Conservation (phyloP, 805 yeast genomes). For the Wickerhamiella australiensis region DNA sequence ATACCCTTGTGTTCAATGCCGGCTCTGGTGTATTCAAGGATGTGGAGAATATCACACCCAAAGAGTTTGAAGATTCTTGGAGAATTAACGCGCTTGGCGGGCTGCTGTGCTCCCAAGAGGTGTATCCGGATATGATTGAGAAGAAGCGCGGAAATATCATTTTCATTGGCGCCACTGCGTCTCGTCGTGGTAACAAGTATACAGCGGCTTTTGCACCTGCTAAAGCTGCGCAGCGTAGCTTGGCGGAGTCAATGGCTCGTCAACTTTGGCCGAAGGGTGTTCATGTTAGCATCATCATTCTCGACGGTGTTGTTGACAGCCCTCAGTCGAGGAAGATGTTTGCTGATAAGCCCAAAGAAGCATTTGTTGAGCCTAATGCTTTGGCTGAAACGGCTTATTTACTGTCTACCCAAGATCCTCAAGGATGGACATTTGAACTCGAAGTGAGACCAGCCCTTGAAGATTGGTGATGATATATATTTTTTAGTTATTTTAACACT, state of each 20-base stretch:
- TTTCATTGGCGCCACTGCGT: background rate
- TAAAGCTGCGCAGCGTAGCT: background rate
- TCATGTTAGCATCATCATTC: background rate
- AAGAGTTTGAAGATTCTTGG: slow-evolving; percentile 1
- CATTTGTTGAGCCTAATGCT: background rate
- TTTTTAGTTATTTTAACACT: too few species aligned
- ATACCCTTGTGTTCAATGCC: background rate
- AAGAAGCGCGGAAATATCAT: background rate
- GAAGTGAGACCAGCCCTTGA: background rate
- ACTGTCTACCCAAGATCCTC: background rate
- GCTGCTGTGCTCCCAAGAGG: background rate
- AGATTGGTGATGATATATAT: background rate
- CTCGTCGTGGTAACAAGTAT: background rate
- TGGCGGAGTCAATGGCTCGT: slow-evolving; percentile 1
- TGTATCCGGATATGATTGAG: background rate
- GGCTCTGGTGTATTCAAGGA: background rate
- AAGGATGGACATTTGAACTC: background rate
- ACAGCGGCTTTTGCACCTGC: background rate
- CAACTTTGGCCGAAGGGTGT: background rate
- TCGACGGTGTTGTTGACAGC: background rate
- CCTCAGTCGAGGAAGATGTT: background rate
- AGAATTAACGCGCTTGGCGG: background rate
- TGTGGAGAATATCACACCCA: background rate
- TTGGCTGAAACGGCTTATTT: background rate
- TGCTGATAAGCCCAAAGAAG: background rate